A percentile compares a stretch with the other conserved stretches of the same genome.
Conservation (phyloP, 768 basidiomycete species). For the Suillus subaureus region DNA sequence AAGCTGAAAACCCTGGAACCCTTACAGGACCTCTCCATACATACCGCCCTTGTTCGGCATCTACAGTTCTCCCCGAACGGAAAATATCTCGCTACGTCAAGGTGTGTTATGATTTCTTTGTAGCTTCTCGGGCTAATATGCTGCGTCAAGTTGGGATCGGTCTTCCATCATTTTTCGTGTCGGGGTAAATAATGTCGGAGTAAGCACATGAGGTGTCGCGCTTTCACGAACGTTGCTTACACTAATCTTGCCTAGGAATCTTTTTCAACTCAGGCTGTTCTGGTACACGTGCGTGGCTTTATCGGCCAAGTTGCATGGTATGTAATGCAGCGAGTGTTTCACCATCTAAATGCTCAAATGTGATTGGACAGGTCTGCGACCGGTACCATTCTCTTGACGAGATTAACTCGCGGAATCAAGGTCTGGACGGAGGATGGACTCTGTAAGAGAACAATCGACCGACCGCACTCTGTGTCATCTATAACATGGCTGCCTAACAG, state of each 20-base stretch:
- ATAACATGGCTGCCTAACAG: slow-evolving; percentile 54
- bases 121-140: slow-evolving; percentile 13
- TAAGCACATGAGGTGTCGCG: slow-evolving; percentile 27
- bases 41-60: slow-evolving; percentile 53
- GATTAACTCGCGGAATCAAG: slow-evolving; percentile 51
- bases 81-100: slow-evolving; percentile 54
- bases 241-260: slow-evolving; percentile 36
- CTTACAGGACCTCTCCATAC: slow-evolving; percentile 46
- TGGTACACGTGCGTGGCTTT: slow-evolving; percentile 55
- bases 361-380: slow-evolving; percentile 46
- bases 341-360: slow-evolving; percentile 10
- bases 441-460: slow-evolving; percentile 51
- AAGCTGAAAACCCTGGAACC: slow-evolving; percentile 42
- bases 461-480: slow-evolving; percentile 48
- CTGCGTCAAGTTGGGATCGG: slow-evolving; percentile 45
- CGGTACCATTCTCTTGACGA: slow-evolving; percentile 47
- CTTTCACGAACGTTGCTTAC: slow-evolving; percentile 16
- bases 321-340: neutral
- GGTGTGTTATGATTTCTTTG: slow-evolving; percentile 30
- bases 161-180: slow-evolving; percentile 53
- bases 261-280: slow-evolving; percentile 46
- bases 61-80: slow-evolving; percentile 60
- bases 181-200: too few species aligned
- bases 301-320: slow-evolving; percentile 59
- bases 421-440: slow-evolving; percentile 61